phyloP scores from a whole-genome alignment of 108 stramenopile genomes.

The Cylindrotheca fusiformis region DNA sequence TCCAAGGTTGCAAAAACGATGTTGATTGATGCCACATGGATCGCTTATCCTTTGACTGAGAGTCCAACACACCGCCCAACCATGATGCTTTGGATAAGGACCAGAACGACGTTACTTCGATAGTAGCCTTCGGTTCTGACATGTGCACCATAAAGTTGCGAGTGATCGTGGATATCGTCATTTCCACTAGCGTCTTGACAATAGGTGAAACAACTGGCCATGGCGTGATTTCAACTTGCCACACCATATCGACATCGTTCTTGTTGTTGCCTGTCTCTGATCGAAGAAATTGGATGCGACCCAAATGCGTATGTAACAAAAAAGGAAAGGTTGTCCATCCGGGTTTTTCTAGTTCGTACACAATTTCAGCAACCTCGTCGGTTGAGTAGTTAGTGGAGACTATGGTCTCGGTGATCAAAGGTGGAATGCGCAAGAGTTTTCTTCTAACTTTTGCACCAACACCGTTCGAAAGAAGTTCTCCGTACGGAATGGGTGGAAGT shows the following conservation, averaged over 20 bases:
- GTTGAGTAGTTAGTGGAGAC: not conserved
- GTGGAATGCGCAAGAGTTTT: conserved; percentile 38
- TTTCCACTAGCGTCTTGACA: conserved; percentile 39
- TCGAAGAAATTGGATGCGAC: conserved; percentile 23
- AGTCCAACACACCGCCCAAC: conserved; percentile 47
- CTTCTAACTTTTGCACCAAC: conserved; percentile 18
- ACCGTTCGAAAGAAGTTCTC: conserved; percentile 21
- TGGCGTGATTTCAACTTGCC: conserved; percentile 45
- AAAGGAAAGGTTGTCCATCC: conserved; percentile 48
- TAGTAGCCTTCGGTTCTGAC: conserved; percentile 23
- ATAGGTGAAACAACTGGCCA: conserved; percentile 25
- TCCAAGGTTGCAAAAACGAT: no score
- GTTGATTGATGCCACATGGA: no score
- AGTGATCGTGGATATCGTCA: conserved; percentile 35
- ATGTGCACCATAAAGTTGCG: conserved; percentile 32
- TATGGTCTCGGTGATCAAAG: conserved; percentile 27
- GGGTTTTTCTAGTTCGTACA: conserved; percentile 30
- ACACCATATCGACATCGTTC: conserved; percentile 13
- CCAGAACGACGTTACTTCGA: conserved; percentile 24
- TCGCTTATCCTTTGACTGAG: no score
- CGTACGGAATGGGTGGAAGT: conserved; percentile 32
- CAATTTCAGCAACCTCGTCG: conserved; percentile 3
- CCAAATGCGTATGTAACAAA: conserved; percentile 44
- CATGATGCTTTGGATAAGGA: conserved; percentile 29
- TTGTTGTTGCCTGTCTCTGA: not conserved